Conservation (phyloP, 2,329 filamentous ascomycete species). For the Aaosphaeria arxii region DNA sequence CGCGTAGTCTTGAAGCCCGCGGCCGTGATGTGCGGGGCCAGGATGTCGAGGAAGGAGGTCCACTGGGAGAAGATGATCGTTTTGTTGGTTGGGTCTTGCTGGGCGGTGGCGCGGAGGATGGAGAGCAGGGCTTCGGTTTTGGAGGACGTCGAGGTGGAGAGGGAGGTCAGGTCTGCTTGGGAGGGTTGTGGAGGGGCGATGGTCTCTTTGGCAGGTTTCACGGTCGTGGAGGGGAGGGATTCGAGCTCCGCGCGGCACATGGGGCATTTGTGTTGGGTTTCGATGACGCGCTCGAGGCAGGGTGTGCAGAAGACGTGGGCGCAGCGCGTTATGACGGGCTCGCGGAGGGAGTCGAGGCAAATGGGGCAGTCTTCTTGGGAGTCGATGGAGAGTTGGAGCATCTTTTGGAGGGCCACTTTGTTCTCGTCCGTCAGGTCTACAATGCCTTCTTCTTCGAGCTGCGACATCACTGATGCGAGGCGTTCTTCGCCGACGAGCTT, state of each 20-base stretch:
- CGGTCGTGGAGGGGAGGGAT: conserved; percentile 49
- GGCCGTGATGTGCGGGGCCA: conserved; percentile 65
- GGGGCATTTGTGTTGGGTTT: conserved; percentile 75
- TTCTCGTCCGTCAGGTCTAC: conserved; percentile 73
- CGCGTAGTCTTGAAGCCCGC: conserved; percentile 64
- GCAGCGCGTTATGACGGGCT: conserved; percentile 80
- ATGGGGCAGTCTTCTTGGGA: conserved; percentile 80
- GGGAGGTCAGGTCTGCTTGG: neutral
- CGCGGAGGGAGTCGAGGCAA: conserved; percentile 69
- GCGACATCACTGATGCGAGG: conserved; percentile 67
- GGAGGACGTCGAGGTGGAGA: conserved; percentile 51
- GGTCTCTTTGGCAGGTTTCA: conserved; percentile 61
- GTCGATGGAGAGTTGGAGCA: conserved; percentile 74
- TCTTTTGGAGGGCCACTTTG: conserved; percentile 66
- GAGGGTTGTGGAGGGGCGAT: conserved; percentile 8
- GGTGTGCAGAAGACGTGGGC: conserved; percentile 73
- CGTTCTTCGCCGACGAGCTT: conserved; percentile 69
- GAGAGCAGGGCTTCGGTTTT: conserved; percentile 79
- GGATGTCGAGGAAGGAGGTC: conserved; percentile 70
- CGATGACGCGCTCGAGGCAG: conserved; percentile 74
- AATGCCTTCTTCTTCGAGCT: conserved; percentile 65
- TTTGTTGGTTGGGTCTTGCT: conserved; percentile 59
- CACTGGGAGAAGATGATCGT: conserved; percentile 75
- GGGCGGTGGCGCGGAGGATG: conserved; percentile 67
- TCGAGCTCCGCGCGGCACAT: conserved; percentile 73